phyloP scores from a whole-genome alignment of 805 yeast genomes.

The baker's yeast (Saccharomyces cerevisiae) region DNA sequence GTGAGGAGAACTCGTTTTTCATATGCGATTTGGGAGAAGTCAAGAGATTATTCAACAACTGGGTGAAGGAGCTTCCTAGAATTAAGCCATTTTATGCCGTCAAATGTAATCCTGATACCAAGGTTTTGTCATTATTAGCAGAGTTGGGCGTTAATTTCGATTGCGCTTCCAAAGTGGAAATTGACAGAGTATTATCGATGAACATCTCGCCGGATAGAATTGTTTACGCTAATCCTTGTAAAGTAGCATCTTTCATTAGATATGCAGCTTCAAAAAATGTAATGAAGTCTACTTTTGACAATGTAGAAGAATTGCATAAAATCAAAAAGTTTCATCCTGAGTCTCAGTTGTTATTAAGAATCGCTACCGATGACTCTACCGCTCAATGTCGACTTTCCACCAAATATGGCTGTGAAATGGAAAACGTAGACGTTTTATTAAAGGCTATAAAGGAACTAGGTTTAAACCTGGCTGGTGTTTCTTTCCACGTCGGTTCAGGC shows the following conservation, averaged over 20 bases:
- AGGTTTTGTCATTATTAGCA: conserved; percentile 50
- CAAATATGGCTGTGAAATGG: conserved; percentile 76
- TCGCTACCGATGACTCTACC: conserved; percentile 79
- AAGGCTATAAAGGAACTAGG: conserved; percentile 52
- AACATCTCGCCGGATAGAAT: conserved; percentile 62
- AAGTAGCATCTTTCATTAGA: conserved; percentile 73
- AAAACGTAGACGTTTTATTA: conserved; percentile 46
- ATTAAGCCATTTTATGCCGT: conserved; percentile 90
- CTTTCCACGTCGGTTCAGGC: conserved; percentile 95
- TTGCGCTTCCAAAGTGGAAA: conserved; percentile 87
- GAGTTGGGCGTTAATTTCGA: conserved; percentile 71
- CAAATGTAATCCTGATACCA: conserved; percentile 76
- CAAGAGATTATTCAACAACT: conserved; percentile 47
- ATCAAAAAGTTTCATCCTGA: conserved; percentile 58
- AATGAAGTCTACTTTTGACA: conserved; percentile 80
- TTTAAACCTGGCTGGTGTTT: conserved; percentile 70
- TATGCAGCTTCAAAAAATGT: conserved; percentile 54
- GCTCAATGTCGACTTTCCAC: conserved; percentile 82
- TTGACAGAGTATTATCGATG: conserved; percentile 51
- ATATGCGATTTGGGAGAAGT: conserved; percentile 79
- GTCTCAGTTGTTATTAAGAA: conserved; percentile 65
- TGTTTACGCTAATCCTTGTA: conserved; percentile 91
- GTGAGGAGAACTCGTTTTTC: conserved; percentile 79
- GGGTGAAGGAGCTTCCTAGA: conserved; percentile 60
- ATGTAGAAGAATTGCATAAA: conserved; percentile 74